Evolutionary conservation across 139 green algal genomes (phyloP), one percentile per base, ranked within the genome.

Genomic region (Tetradesmus obliquus): DNA sequence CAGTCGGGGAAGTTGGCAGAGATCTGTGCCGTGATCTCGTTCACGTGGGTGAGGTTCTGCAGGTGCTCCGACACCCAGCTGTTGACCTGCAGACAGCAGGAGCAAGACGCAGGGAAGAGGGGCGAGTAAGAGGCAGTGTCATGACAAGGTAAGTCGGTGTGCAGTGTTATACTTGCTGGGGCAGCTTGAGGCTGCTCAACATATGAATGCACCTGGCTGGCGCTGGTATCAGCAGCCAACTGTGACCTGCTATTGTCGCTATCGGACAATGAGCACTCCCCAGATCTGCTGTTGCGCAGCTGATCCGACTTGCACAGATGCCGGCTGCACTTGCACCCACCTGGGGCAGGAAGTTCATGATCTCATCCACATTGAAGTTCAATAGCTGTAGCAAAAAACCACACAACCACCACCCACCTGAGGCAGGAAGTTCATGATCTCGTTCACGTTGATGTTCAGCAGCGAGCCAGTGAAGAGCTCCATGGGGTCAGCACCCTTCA

Each of bases 381-480:
- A 66, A 0, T 1, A 66, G 7, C 57, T 62, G 57, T 62, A 7
- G 57, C 57, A 62, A 7, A 66, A 66, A 1, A 0, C 8, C 8
- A 7, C 1, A 13, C 7, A 66, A 13, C 8, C 5, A 76, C 15
- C 8, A 13, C 62, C 3, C 60, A 90, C 86, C 84, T 90, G 51
- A 1, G 86, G 86, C 51, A 69, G 20, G n/a, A 71, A 55, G 9
- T 53, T 57, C 69, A 90, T 69, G 53, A 90, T 20, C 45, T 90
- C 86, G 54, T 58, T 90, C 69, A 90, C 20, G 53, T 90, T 90
- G 69, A 83, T 22, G 86, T 90, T 90, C 9, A 58, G 17, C 51
- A 90, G 19, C 6, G 5, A 22, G 17, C 84, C 84, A 3, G n/a
- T 55, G 17, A 69, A 24, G 13, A 90, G 19, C 1, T 54, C 69